Conservation (phyloP, 2,329 filamentous ascomycete genomes). For the Cladosporium austrohemisphaericum region DNA sequence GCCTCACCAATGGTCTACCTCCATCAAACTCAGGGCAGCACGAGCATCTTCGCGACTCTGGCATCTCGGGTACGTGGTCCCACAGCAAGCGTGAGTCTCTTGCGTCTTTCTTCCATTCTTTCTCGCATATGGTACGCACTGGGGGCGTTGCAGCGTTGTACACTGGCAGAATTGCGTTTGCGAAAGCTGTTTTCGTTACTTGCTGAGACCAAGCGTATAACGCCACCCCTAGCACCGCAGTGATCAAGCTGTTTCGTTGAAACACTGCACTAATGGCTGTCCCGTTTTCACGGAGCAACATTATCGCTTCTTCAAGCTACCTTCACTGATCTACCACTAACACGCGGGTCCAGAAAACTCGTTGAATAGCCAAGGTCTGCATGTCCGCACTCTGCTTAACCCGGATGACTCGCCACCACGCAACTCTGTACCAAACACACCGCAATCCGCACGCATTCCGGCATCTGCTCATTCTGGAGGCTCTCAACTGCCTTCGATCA, state of each 20-base stretch:
- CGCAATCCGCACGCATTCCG: slow-evolving; percentile 37
- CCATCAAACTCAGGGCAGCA: slow-evolving; percentile 20
- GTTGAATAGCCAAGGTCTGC: slow-evolving; percentile 45
- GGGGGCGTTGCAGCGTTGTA: neutral
- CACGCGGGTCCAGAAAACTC: slow-evolving; percentile 30
- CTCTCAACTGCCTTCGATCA: slow-evolving; percentile 52
- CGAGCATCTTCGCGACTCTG: slow-evolving; percentile 34
- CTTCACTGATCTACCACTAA: neutral
- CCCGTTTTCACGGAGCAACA: neutral
- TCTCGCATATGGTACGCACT: neutral
- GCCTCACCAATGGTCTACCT: slow-evolving; percentile 36
- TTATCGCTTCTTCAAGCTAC: slow-evolving; percentile 20
- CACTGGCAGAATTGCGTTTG: no score
- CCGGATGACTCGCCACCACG: slow-evolving; percentile 48
- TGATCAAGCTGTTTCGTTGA: no score
- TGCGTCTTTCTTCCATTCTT: neutral
- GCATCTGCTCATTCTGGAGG: slow-evolving; percentile 32
- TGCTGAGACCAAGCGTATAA: no score
- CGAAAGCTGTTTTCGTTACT: no score
- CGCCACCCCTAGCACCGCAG: no score
- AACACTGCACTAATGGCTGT: neutral
- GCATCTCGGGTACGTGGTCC: slow-evolving; percentile 37
- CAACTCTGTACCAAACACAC: slow-evolving; percentile 41
- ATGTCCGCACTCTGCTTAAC: slow-evolving; percentile 49
- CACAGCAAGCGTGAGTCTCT: slow-evolving; percentile 36